Percentiles rank a stretch among this genome's conserved stretches.
phyloP scores from a whole-genome alignment of 2,329 filamentous ascomycete species.

The Hymenotorrendiella dingleyae region DNA sequence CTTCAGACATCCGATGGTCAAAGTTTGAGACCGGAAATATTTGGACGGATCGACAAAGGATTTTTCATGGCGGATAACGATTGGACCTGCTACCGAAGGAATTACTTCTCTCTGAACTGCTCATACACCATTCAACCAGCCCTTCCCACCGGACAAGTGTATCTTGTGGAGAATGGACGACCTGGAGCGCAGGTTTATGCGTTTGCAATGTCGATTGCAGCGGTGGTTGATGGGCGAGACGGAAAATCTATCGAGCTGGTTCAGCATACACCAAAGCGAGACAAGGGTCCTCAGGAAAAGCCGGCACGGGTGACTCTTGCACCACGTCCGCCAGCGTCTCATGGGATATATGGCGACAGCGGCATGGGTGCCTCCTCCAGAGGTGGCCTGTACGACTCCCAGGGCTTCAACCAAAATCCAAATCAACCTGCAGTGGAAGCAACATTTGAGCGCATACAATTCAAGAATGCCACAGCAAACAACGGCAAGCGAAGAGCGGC shows the following conservation, averaged over 20 bases:
- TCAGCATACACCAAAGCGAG: constrained; percentile 69
- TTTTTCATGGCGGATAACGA: constrained; percentile 61
- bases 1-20: constrained; percentile 45
- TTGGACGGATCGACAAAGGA: constrained; percentile 64
- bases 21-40: constrained; percentile 53
- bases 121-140: constrained; percentile 52
- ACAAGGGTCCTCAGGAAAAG: constrained; percentile 62
- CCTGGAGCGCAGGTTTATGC: constrained; percentile 40
- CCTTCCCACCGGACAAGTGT: constrained; percentile 37
- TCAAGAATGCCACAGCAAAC: constrained; percentile 69
- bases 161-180: constrained; percentile 23
- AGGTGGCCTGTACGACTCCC: constrained; percentile 18
- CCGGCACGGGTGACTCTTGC: constrained; percentile 42
- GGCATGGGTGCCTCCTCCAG: constrained; percentile 17
- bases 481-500: constrained; percentile 68
- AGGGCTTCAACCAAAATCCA: constrained; percentile 20
- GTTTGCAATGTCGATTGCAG: constrained; percentile 62
- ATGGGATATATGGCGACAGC: constrained; percentile 22
- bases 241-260: constrained; percentile 65
- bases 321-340: constrained; percentile 25
- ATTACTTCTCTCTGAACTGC: constrained; percentile 65
- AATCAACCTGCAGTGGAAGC: constrained; percentile 27
- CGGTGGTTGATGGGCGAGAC: constrained; percentile 55
- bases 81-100: constrained; percentile 70
- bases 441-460: constrained; percentile 67